Base-by-base conservation (phyloP, 371 early-diverging fungal species). In the Furculomyces boomerangus region DNA sequence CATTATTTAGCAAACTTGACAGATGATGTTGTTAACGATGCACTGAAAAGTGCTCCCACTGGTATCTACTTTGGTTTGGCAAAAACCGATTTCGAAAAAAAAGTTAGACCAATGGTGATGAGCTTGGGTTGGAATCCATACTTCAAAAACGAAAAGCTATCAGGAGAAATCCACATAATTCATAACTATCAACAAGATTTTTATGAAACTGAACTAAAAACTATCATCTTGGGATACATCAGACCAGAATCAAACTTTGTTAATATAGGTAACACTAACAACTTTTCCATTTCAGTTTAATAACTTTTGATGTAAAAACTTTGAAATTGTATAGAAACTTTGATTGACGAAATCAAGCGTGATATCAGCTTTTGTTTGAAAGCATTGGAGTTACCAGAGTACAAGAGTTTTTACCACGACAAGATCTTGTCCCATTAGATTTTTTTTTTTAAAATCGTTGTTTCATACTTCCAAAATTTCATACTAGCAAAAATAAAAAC, bases 71-170 rank as follows among this genome's bases (percentile, higher is more conserved):
- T 84, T 62, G 98, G 98, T 2, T 93, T 88, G 89, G 90, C 88
- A 22, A 74, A 78, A 31, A 80, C 95, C 30, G 72, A 66, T 14
- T 65, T 63, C 57, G 62, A 61, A 14, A 37, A 64, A 3, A 54
- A 61, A 20, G 83, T 93, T 14, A 80, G 79, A 59, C 92, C 92
- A 1, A 95, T 96, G 95, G 95, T 94, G 30, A 92, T 93, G 93
- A 90, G 90, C 57, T 78, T 89, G 48, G 98, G 98, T 24, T 98
- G 97, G 96, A 98, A 98, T 66, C 96, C 96, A 26, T 95, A 78
- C 65, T 98, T 90, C 67, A 84, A 96, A 63, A 96, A 96, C 68
- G 88, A 92, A 63, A 87, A 90, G 71, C 76, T 84, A 44, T 90
- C 92, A 25, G 93, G 90, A 85, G 98, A 97, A 64, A 92, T 95